These are phyloP conservation scores for Coemansia guatemalensis DNA, from an alignment of 192 early-diverging fungal species.

Conservation along the genomic window DNA sequence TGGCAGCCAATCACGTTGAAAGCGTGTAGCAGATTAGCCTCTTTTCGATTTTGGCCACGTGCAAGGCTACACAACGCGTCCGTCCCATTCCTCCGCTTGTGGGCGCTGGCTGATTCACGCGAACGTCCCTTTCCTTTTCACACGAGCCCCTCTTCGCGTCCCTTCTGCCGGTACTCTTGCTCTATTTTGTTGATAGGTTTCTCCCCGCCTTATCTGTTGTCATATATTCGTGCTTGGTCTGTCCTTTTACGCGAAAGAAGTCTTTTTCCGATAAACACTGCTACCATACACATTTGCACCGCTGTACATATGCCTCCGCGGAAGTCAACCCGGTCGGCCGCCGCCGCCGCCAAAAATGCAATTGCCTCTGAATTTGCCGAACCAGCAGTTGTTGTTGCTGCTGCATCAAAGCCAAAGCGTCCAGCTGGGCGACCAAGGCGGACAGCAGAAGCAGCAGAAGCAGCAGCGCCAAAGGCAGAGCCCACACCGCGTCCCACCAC, in stretches of 20 bases:
- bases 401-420: background rate
- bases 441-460: background rate
- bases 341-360: slow-evolving; percentile 10
- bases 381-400: background rate
- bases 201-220: background rate
- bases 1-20: background rate
- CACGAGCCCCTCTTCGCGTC: background rate
- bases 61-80: background rate
- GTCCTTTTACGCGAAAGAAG: background rate
- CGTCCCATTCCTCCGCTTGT: background rate
- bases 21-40: background rate
- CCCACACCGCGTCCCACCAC: background rate
- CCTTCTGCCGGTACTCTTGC: slow-evolving; percentile 4
- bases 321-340: slow-evolving; percentile 12
- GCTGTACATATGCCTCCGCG: slow-evolving; percentile 25
- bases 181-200: background rate
- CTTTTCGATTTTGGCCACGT: background rate
- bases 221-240: slow-evolving; percentile 5
- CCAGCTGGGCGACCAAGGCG: background rate
- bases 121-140: slow-evolving; percentile 2
- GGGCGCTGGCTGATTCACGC: background rate
- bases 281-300: background rate
- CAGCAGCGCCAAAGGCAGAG: background rate
- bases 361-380: slow-evolving; percentile 7
- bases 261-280: background rate